Percentiles rank a stretch among this genome's conserved stretches.
phyloP scores from a whole-genome alignment of 2,329 filamentous ascomycete genomes.

The Phialophora expanda region DNA sequence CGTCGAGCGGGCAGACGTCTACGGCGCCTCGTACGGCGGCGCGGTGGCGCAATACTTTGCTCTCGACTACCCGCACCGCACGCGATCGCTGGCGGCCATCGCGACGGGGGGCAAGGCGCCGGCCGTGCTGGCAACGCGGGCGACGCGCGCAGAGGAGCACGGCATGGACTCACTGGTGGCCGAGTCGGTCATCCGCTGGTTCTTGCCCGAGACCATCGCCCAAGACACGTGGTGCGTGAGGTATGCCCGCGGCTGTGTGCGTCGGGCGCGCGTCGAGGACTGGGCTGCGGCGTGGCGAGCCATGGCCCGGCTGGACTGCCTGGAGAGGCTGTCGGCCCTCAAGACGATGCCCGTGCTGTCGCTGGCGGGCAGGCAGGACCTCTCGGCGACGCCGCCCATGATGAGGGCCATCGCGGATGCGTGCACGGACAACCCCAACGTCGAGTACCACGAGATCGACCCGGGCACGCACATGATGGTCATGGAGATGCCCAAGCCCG shows the following conservation, averaged over 20 bases:
- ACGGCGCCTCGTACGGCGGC: conserved; percentile 17
- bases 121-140: neutral
- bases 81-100: neutral
- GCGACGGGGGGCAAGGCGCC: conserved; percentile 4
- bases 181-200: conserved; percentile 14
- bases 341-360: conserved; percentile 6
- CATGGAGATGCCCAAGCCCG: conserved; percentile 15
- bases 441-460: conserved; percentile 9
- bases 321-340: conserved; percentile 2
- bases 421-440: neutral
- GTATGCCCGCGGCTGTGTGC: conserved; percentile 8
- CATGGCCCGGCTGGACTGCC: conserved; percentile 9
- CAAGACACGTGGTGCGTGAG: conserved; percentile 15
- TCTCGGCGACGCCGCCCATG: neutral
- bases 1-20: conserved; percentile 8
- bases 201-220: conserved; percentile 20
- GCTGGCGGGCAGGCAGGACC: conserved; percentile 15
- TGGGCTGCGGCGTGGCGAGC: conserved; percentile 25
- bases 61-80: conserved; percentile 2
- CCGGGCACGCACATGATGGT: conserved; percentile 20
- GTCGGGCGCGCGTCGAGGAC: conserved; percentile 6
- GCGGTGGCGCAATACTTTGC: conserved; percentile 20
- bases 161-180: conserved; percentile 17
- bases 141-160: conserved; percentile 9
- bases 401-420: conserved; percentile 10